A percentile compares a stretch with the other conserved stretches of the same genome.
Evolutionary conservation across 176 grass and related monocot genomes (phyloP).

Genomic region (Hordeum vulgare): DNA sequence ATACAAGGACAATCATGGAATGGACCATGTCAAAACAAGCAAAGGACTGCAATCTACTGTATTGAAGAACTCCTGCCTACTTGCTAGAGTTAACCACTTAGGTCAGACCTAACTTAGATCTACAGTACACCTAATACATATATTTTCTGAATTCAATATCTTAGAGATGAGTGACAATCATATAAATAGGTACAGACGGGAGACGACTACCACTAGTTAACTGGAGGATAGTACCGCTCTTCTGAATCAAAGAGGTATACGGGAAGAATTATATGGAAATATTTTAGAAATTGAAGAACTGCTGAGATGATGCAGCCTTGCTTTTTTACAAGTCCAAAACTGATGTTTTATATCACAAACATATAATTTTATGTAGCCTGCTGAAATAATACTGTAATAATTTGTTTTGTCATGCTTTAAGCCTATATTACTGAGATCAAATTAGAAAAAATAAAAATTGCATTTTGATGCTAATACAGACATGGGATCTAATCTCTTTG

Average conservation of each 20-base stretch:
- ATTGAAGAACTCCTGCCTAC: background rate
- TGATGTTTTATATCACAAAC: too few relatives aligned
- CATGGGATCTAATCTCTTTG: background rate
- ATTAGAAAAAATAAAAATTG: background rate
- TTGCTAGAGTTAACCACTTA: background rate
- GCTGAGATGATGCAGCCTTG: background rate
- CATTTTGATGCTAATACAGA: background rate
- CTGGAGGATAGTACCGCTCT: background rate
- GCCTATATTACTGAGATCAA: background rate
- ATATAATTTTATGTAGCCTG: background rate
- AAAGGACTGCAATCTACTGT: background rate
- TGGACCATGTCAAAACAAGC: background rate
- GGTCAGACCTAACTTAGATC: background rate
- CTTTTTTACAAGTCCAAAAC: too few relatives aligned
- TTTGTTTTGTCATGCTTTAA: background rate
- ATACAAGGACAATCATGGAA: background rate
- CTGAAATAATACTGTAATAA: background rate
- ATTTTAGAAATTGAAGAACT: background rate
- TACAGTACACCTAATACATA: background rate
- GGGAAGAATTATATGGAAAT: background rate
- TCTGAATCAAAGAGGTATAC: background rate
- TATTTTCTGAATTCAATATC: background rate
- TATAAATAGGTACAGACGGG: background rate
- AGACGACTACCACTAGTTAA: background rate
- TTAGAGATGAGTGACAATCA: background rate